phyloP scores from a whole-genome alignment of 768 basidiomycete species.

The Amanita rimosa region DNA sequence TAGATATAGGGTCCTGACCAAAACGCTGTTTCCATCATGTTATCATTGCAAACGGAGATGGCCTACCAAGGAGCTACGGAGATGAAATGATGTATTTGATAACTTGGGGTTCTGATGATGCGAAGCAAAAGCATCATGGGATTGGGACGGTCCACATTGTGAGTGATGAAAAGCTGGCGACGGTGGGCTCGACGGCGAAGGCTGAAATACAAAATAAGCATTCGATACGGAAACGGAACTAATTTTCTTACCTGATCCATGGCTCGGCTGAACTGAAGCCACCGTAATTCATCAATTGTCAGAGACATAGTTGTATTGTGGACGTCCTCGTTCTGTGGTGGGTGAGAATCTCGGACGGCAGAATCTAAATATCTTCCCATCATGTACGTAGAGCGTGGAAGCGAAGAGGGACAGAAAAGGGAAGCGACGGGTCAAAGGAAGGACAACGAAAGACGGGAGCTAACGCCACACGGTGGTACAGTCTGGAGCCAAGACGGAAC shows the following conservation, averaged over 20 bases:
- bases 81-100: constrained; percentile 1
- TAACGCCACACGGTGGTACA: constrained; percentile 9
- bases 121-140: too few species aligned
- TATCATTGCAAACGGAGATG: not conserved
- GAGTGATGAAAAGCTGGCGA: not conserved
- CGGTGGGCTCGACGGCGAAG: not conserved
- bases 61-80: constrained; percentile 1
- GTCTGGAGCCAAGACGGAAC: constrained; percentile 9
- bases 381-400: not conserved
- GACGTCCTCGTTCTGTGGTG: constrained; percentile 18
- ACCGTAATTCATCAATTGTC: constrained; percentile 36
- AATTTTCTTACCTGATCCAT: constrained; percentile 6
- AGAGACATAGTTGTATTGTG: constrained; percentile 20
- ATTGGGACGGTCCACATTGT: not conserved
- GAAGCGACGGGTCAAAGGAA: constrained; percentile 8
- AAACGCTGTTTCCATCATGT: not conserved
- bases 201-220: not conserved
- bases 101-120: not conserved
- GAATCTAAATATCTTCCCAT: not conserved
- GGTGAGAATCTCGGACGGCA: not conserved
- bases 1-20: not conserved
- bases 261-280: constrained; percentile 30
- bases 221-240: not conserved
- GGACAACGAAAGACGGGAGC: constrained; percentile 10
- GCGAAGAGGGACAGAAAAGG: constrained; percentile 3